Evolutionary conservation across 352 stramenopile species (phyloP).

Genomic region (Phytopythium delawarense): DNA sequence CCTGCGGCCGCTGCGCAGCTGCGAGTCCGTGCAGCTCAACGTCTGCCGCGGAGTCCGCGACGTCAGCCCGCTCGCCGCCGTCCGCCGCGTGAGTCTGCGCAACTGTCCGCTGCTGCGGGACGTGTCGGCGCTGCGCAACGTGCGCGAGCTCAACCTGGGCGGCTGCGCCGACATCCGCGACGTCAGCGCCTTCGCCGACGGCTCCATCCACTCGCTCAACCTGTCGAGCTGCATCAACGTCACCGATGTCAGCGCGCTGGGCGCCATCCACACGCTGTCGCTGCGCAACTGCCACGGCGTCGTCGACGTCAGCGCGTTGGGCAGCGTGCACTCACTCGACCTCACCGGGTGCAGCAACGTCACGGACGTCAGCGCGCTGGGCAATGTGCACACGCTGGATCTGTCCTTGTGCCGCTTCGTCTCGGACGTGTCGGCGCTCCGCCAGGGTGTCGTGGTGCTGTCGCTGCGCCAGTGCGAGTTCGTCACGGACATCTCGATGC

Average conservation of each 20-base stretch:
- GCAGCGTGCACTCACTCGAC: conserved; percentile 41
- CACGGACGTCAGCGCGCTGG: conserved; percentile 40
- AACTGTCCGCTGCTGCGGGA: conserved; percentile 54
- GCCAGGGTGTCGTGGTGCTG: conserved; percentile 25
- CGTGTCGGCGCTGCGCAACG: conserved; percentile 34
- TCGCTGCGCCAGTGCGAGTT: conserved; percentile 51
- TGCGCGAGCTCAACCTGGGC: conserved; percentile 58
- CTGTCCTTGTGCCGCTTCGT: conserved; percentile 50
- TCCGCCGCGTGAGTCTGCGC: conserved; percentile 44
- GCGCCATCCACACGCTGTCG: conserved; percentile 39
- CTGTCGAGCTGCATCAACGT: conserved; percentile 62
- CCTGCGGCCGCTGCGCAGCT: conserved; percentile 38
- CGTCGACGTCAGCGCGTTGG: conserved; percentile 32
- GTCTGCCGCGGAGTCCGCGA: conserved; percentile 51
- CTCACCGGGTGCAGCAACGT: conserved; percentile 58
- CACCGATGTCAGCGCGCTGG: conserved; percentile 44
- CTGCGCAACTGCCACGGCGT: conserved; percentile 43
- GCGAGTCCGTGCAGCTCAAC: conserved; percentile 52
- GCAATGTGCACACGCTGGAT: conserved; percentile 43
- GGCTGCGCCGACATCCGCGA: conserved; percentile 42
- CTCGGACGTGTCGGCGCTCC: conserved; percentile 42
- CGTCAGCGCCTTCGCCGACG: conserved; percentile 29
- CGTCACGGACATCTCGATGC: conserved; percentile 37
- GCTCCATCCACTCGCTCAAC: conserved; percentile 36
- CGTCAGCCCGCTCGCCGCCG: conserved; percentile 33